Evolutionary conservation across 1,139 yeast genomes (phyloP), one percentile per base, ranked within the genome.

Genomic region (Trichomonascaceae sp.): DNA sequence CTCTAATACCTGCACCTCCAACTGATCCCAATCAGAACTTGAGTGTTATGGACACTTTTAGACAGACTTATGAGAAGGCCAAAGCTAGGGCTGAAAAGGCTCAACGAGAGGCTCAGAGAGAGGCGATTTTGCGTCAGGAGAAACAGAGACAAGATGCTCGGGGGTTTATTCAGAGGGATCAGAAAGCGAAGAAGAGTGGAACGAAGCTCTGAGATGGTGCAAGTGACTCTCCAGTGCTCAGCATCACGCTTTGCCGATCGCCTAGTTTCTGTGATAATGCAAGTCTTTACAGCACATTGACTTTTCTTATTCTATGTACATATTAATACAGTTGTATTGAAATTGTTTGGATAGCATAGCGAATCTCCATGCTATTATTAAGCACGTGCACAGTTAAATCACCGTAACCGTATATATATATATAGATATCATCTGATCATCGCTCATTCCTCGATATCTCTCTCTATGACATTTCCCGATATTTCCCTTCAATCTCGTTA

Each of bases 41-140:
- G 58, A 71, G 77, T 54, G 66, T 77, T 43, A 66, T 84, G 52
- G 78, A 74, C 9, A 55, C 64, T 8, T 52, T 63, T 51, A 61
- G 62, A 51, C 58, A 60, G 47, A 79, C 83, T n/a, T 75, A 88
- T 64, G 84, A 84, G 49, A 76, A 76, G 52, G 87, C 95, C 27
- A 75, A 74, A 63, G 74, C 70, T 50, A 74, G 78, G 56, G 78
- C 81, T 15, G 79, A 75, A 60, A 74, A 70, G 60, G 62, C 63
- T 48, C 62, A 63, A 53, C 63, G 67, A 19, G 70, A 66, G 51
- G 65, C 69, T 47, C 69, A 67, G 51, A 58, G 62, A 43, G 66
- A 64, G 53, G 64, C 66, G 36, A 36, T 58, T 15, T 49, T 60
- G 8, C 56, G 55, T 49, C 50, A 49, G 22, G 64, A 64, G 57